Evolutionary conservation across 2,329 filamentous ascomycete genomes (phyloP), one percentile per base, ranked within the genome.

Genomic region (Daldinia sp.): DNA sequence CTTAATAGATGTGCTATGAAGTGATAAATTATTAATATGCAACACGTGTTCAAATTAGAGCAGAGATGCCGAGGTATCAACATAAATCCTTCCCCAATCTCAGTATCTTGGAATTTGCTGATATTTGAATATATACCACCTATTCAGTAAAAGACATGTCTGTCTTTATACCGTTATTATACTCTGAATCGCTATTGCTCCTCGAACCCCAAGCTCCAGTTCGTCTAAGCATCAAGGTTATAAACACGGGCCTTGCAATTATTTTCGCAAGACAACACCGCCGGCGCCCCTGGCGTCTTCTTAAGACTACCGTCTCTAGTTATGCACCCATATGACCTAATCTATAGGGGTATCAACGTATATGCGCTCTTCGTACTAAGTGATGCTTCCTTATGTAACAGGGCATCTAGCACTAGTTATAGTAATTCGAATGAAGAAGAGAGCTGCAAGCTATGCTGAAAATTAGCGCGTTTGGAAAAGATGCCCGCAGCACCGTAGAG

Each of bases 341-440:
- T 74, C 69, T 76, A 75, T 74, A 53, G 41, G 73, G 74, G 74
- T 75, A 76, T 76, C 67, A 68, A 74, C 69, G 64, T 50, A 67
- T 62, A 62, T 65, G 57, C 46, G 50, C 48, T 55, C 53, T 60
- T 67, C 56, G 57, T 59, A 61, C 28, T 57, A 28, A 62, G 55
- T 13, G 44, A 62, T 59, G 39, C 30, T 42, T 56, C 30, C 39
- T 7, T 46, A 4, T 41, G 46, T 51, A 23, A 41, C 61, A 35
- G 44, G 46, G 61, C 54, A 41, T 51, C 48, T 42, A 18, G 6
- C 15, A 46, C 20, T 35, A 53, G 39, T 37, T 37, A 41, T 50
- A 37, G 56, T 37, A 50, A 48, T 50, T 44, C 20, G n/a, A 53
- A 56, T 18, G 28, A 55, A 63, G 57, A 48, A 56, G 39, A 51